Evolutionary conservation across 2,329 filamentous ascomycete genomes (phyloP).

Genomic region (Paecilomyces variotii): DNA sequence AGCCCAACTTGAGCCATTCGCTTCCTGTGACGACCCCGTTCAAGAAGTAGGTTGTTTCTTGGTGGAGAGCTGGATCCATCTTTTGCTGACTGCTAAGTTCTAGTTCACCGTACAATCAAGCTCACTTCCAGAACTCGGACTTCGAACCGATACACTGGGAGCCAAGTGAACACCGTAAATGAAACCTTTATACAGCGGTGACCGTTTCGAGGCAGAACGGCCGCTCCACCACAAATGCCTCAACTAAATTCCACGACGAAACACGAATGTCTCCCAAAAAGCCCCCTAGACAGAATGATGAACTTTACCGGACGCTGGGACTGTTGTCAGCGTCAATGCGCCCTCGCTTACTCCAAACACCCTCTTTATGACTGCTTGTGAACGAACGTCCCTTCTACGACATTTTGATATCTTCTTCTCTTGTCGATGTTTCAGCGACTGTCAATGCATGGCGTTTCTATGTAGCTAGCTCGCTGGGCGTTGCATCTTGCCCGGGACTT

Average conservation of each 20-base stretch:
- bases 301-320: neutral
- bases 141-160: constrained; percentile 40
- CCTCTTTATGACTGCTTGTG: neutral
- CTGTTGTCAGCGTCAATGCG: neutral
- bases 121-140: constrained; percentile 39
- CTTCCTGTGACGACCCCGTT: constrained; percentile 34
- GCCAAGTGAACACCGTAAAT: constrained; percentile 30
- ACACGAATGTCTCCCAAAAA: neutral
- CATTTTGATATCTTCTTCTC: neutral
- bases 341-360: neutral
- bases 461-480: neutral
- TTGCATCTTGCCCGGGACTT: neutral
- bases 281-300: neutral
- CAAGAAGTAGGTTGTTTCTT: constrained; percentile 28
- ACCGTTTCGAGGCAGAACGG: neutral
- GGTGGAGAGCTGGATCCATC: neutral
- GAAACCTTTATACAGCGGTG: neutral
- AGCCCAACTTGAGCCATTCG: constrained; percentile 31
- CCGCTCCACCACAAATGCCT: neutral
- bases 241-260: neutral
- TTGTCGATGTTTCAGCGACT: neutral
- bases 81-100: constrained; percentile 1
- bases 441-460: neutral
- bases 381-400: neutral
- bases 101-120: constrained; percentile 38